Base-by-base conservation (phyloP, 805 yeast genomes). In the Sugiyamaella chiloensis region DNA sequence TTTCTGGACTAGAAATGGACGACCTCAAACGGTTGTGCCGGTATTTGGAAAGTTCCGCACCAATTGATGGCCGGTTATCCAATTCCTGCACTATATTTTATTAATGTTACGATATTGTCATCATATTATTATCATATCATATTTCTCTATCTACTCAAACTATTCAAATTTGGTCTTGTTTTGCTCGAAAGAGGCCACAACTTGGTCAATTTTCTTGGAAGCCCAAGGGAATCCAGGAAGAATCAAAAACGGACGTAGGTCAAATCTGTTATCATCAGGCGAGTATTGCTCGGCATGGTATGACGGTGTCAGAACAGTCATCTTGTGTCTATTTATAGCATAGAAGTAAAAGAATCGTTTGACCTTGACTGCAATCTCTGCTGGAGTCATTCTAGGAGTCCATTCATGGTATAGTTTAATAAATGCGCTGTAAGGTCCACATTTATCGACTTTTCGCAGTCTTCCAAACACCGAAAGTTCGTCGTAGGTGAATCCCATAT, bases 231-330 rank as follows among this genome's bases (percentile, higher is more conserved):
- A 93, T 53, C 87, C 72, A 24, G 98, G 97, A 57, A 87, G 81
- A 49, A 93, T 87, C 63, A 95, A 72, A 66, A 93, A 89, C n/a
- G 99, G 99, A 57, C 99, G 76, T 60, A 95, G 72, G 64, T 93
- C 99, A 66, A 86, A 93, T 59, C 99, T 76, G 64, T 93, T 93
- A 66, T 93, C 99, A 66, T 93, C 99, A 1, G 99, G 97, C 2
- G 98, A 90, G 63, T 93, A 93, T 60, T 87, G 95, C 65, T 93
- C 99, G 0, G 99, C 99, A 60, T 93, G 99, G 62, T 93, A 93
- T 30, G 95, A 79, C 11, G 99, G 99, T 0, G 99, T 93, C 64
- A 90, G 75, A n/a, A 91, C 90, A 1, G 99, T 93, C 81, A 87
- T 93, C 68, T 93, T 93, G 67, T 93, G 99, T 60, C 99, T 81